Conservation (phyloP, 106 monocot species). For the Apostasia ramifera region DNA sequence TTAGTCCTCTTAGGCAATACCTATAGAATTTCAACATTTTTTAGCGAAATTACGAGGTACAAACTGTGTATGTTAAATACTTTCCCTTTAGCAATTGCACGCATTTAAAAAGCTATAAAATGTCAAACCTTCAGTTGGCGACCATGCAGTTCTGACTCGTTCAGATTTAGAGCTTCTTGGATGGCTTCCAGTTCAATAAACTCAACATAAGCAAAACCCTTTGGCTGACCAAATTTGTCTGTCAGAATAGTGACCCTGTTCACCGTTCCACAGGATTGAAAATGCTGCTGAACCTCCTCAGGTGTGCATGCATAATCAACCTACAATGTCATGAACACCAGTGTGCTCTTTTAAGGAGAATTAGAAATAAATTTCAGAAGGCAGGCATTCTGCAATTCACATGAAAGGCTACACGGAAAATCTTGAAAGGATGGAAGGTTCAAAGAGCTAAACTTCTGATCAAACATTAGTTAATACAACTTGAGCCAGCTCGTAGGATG, state of each 20-base stretch:
- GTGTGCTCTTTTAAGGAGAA: neutral
- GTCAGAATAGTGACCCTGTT: constrained; percentile 85
- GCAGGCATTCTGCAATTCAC: neutral
- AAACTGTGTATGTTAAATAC: no score
- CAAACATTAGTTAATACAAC: no score
- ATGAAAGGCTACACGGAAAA: neutral
- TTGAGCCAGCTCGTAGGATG: no score
- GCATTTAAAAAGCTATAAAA: no score
- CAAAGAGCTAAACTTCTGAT: no score
- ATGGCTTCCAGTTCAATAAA: constrained; percentile 81
- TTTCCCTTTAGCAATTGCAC: no score
- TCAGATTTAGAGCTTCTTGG: constrained; percentile 69
- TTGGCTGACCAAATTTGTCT: constrained; percentile 86
- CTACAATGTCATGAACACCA: constrained; percentile 19
- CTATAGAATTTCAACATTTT: constrained; percentile 15
- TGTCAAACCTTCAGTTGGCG: constrained; percentile 73
- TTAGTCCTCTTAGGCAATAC: constrained; percentile 66
- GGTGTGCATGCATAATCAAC: constrained; percentile 96
- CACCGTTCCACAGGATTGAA: constrained; percentile 80
- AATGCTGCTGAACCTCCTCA: constrained; percentile 98
- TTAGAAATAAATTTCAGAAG: neutral
- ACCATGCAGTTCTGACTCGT: constrained; percentile 91
- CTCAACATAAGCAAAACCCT: constrained; percentile 88
- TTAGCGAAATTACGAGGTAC: neutral
- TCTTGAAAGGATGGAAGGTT: no score